Percentiles rank a stretch among this genome's conserved stretches.
These are phyloP conservation scores for Aciculosporium take DNA, from an alignment of 2,329 filamentous ascomycete species.

Conservation along the genomic window DNA sequence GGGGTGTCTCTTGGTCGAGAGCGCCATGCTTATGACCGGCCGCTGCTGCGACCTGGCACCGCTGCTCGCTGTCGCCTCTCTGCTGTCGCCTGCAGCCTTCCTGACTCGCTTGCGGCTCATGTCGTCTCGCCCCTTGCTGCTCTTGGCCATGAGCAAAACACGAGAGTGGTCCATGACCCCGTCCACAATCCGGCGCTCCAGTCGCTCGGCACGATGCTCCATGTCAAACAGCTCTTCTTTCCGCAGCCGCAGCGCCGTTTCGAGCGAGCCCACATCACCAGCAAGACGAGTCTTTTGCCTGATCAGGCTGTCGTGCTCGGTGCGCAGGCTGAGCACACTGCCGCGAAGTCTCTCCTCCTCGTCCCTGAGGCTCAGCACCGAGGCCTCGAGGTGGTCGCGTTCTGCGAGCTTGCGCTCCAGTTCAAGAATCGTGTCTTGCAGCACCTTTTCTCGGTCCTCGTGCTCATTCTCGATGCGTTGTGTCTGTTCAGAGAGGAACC, in stretches of 20 bases:
- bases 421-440: conserved; percentile 66
- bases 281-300: conserved; percentile 67
- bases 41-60: conserved; percentile 11
- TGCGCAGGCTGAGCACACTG: conserved; percentile 42
- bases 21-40: conserved; percentile 37
- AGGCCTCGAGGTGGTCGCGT: conserved; percentile 45
- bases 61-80: neutral
- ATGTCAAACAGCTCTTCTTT: conserved; percentile 84
- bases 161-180: conserved; percentile 94
- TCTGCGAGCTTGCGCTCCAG: conserved; percentile 61
- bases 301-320: conserved; percentile 60
- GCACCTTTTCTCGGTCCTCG: conserved; percentile 62
- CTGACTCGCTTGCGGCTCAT: conserved; percentile 46
- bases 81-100: conserved; percentile 20
- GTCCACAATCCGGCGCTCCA: conserved; percentile 87
- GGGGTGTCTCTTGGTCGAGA: conserved; percentile 36
- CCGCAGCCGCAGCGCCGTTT: conserved; percentile 77
- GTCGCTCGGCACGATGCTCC: conserved; percentile 72
- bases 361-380: conserved; percentile 34
- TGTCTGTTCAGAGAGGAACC: conserved; percentile 66
- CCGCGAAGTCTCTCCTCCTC: conserved; percentile 41
- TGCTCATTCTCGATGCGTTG: conserved; percentile 62
- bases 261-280: conserved; percentile 78
- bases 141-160: conserved; percentile 66
- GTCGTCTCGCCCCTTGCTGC: conserved; percentile 35